Base-by-base conservation (phyloP, 345 rosid species). In the Sonneratia alba region DNA sequence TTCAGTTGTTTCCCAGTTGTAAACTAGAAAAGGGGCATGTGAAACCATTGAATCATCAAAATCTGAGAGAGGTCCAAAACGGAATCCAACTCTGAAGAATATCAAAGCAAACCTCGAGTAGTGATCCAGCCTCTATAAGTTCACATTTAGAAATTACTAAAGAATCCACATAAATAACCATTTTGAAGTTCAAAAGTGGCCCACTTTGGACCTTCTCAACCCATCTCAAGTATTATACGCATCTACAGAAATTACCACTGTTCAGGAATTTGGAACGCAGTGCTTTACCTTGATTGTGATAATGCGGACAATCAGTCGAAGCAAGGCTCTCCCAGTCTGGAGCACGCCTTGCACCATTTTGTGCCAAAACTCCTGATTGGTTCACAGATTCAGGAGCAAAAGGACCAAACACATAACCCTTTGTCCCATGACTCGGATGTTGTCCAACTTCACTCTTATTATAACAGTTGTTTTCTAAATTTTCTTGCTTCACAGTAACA, bases 281-380 rank as follows among this genome's bases (percentile, higher is more conserved):
- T 15, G 36, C 55, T 8, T 14, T 82, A 90, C 96, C 96, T 84
- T 79, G 86, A 82, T 90, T 90, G 66, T 74, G 80, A 79, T 89
- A 92, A 43, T 73, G 85, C 59, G 88, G 96, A 62, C 74, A 83
- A 62, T 70, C 78, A 21, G 83, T 69, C 55, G 90, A 84, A 72
- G 91, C 76, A 36, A 90, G 81, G 74, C 11, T 77, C 80, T 88
- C 87, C 77, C 85, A 70, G 75, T 85, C 88, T 67, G 55, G 76
- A 73, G 78, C 51, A 45, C 71, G 67, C 71, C 56, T 79, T 40
- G 11, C 77, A 66, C 53, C 73, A 72, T 75, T 85, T 43, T 79
- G 79, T 66, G 63, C 79, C 27, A 70, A 56, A 59, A 78, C 74
- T 43, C 62, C 67, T 55, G 37, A 61, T 38, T 47, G 55, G 7